These are phyloP conservation scores for Scedosporium boydii DNA, from an alignment of 2,329 filamentous ascomycete genomes.

Conservation along the genomic window DNA sequence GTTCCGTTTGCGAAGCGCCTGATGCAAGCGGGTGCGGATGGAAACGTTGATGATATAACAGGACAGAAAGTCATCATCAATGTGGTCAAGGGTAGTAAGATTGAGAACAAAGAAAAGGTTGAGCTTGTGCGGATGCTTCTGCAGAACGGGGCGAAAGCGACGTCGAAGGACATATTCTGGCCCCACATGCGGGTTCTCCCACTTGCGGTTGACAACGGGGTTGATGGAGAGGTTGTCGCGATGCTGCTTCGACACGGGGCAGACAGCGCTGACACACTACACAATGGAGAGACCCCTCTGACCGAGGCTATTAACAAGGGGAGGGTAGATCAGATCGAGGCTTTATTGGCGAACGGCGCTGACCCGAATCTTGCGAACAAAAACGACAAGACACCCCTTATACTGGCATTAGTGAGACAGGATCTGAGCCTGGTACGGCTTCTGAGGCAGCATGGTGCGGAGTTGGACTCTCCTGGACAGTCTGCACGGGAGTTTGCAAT, in stretches of 20 bases:
- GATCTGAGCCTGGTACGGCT: slow-evolving; percentile 19
- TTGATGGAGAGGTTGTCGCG: too few relatives aligned
- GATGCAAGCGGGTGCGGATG: slow-evolving; percentile 22
- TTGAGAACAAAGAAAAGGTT: neutral
- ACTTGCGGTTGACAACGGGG: neutral
- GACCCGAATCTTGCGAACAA: slow-evolving; percentile 21
- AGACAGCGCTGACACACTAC: slow-evolving; percentile 17
- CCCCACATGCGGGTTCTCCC: neutral
- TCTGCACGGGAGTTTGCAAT: neutral
- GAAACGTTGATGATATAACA: slow-evolving; percentile 20
- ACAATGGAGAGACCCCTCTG: slow-evolving; percentile 16
- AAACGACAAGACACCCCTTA: slow-evolving; percentile 20
- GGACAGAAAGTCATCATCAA: slow-evolving; percentile 22
- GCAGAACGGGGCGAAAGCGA: slow-evolving; percentile 21
- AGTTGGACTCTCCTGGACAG: slow-evolving; percentile 9
- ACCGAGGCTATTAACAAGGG: slow-evolving; percentile 20
- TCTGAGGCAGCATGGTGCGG: slow-evolving; percentile 18
- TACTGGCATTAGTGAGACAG: slow-evolving; percentile 20
- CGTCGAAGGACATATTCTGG: slow-evolving; percentile 16
- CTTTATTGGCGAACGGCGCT: slow-evolving; percentile 22
- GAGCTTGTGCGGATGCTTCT: slow-evolving; percentile 21
- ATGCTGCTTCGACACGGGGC: too few relatives aligned
- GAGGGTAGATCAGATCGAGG: slow-evolving; percentile 13
- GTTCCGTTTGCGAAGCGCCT: slow-evolving; percentile 22
- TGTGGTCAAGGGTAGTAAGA: slow-evolving; percentile 11